Evolutionary conservation across 1,139 yeast genomes (phyloP).

Genomic region (Debaryomyces sp.): DNA sequence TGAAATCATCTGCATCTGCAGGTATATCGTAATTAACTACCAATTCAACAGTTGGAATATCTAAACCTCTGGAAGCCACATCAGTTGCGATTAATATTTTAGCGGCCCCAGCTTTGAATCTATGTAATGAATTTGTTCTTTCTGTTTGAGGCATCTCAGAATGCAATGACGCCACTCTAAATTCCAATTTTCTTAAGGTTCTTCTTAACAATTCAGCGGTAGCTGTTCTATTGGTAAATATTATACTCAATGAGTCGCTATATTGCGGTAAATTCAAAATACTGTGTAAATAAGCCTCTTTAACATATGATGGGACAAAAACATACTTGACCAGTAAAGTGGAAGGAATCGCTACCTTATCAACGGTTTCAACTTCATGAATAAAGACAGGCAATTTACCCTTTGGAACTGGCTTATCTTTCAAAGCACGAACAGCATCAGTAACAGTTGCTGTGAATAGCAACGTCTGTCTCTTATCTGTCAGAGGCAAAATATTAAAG

Average conservation of each 20-base stretch:
- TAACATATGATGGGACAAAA: conserved; percentile 78
- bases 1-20: conserved; percentile 94
- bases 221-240: conserved; percentile 86
- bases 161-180: conserved; percentile 86
- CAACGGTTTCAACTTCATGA: conserved; percentile 79
- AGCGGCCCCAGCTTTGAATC: conserved; percentile 95
- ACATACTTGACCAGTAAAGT: conserved; percentile 61
- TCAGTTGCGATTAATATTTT: conserved; percentile 91
- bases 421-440: conserved; percentile 82
- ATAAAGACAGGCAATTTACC: conserved; percentile 71
- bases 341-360: conserved; percentile 76
- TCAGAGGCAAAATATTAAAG: conserved; percentile 67
- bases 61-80: conserved; percentile 96
- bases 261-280: conserved; percentile 65
- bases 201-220: conserved; percentile 88
- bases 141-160: conserved; percentile 95
- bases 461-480: conserved; percentile 78
- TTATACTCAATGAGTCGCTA: conserved; percentile 69
- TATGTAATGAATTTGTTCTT: conserved; percentile 84
- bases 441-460: conserved; percentile 96
- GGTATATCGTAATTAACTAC: conserved; percentile 94
- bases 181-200: conserved; percentile 69
- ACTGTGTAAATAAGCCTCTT: conserved; percentile 82
- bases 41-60: conserved; percentile 87
- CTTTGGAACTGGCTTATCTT: conserved; percentile 63